Conservation (phyloP, 2,329 filamentous ascomycete genomes). For the Cryphonectria radicalis region DNA sequence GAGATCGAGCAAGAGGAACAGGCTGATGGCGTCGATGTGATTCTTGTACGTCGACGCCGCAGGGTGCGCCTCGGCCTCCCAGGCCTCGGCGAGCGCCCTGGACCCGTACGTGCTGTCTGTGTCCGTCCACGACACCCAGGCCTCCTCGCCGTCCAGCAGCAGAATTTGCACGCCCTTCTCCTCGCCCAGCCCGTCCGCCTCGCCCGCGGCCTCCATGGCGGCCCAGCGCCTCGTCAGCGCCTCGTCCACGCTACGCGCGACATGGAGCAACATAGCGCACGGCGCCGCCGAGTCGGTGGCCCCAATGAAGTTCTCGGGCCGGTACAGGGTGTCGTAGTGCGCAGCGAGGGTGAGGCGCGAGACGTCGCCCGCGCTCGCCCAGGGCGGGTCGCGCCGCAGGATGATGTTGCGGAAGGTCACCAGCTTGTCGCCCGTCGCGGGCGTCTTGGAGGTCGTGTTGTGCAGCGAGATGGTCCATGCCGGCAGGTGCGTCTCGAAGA, state of each 20-base stretch:
- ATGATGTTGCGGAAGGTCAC: constrained; percentile 80
- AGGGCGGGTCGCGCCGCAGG: constrained; percentile 77
- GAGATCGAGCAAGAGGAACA: constrained; percentile 90
- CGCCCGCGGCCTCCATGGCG: constrained; percentile 64
- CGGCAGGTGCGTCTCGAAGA: constrained; percentile 69
- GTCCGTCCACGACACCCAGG: constrained; percentile 73
- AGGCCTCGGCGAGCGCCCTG: constrained; percentile 71
- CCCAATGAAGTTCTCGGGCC: constrained; percentile 77
- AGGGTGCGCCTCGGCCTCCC: constrained; percentile 69
- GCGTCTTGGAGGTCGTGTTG: constrained; percentile 75
- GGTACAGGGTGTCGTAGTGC: constrained; percentile 80
- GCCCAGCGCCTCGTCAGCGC: constrained; percentile 76
- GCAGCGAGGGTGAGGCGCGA: constrained; percentile 78
- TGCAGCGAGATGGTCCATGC: constrained; percentile 74
- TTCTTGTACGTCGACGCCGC: constrained; percentile 72
- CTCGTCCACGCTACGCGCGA: constrained; percentile 70
- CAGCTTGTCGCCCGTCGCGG: constrained; percentile 62
- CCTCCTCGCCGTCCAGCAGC: constrained; percentile 82
- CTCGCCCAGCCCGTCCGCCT: constrained; percentile 58
- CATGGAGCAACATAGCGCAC: constrained; percentile 83
- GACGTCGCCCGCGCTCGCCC: constrained; percentile 70
- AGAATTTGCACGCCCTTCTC: constrained; percentile 79
- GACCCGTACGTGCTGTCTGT: constrained; percentile 79
- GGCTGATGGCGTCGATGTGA: constrained; percentile 70
- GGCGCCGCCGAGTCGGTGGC: constrained; percentile 84